A percentile compares a stretch with the other conserved stretches of the same genome.
Evolutionary conservation across 768 basidiomycete genomes (phyloP).

Genomic region (Lentinula sp.): DNA sequence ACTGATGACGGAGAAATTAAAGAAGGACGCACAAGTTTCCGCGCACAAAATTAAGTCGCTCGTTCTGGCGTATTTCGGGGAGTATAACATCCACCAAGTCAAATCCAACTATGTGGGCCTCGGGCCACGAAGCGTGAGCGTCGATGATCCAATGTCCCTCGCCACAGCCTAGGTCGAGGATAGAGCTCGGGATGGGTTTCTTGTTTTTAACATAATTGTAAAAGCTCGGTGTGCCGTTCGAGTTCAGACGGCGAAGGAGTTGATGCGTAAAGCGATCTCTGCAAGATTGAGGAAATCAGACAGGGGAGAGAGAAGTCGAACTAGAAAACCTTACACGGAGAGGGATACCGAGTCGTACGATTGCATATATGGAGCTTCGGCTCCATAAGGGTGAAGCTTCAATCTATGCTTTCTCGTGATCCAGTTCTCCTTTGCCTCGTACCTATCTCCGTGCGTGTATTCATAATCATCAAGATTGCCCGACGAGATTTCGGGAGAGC

Average conservation of each 20-base stretch:
- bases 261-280: conserved; percentile 59
- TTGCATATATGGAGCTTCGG: conserved; percentile 58
- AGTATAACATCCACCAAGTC: conserved; percentile 51
- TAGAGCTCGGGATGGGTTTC: conserved; percentile 40
- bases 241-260: conserved; percentile 50
- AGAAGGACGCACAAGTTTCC: conserved; percentile 59
- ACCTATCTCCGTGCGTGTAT: conserved; percentile 10
- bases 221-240: conserved; percentile 54
- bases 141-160: conserved; percentile 61
- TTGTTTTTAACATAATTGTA: conserved; percentile 30
- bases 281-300: conserved; percentile 6
- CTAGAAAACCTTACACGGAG: conserved; percentile 44
- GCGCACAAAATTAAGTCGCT: conserved; percentile 46
- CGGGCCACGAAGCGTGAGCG: conserved; percentile 58
- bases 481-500: background rate
- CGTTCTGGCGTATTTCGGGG: conserved; percentile 27
- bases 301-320: conserved; percentile 3
- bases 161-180: conserved; percentile 77
- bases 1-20: background rate
- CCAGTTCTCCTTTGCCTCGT: conserved; percentile 27
- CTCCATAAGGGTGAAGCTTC: conserved; percentile 49
- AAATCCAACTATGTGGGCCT: conserved; percentile 54
- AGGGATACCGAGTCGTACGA: conserved; percentile 49
- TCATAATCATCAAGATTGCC: conserved; percentile 16
- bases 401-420: conserved; percentile 30